These are phyloP conservation scores for Salicornia ramosissima DNA, from an alignment of 148 eudicot genomes.

Conservation along the genomic window DNA sequence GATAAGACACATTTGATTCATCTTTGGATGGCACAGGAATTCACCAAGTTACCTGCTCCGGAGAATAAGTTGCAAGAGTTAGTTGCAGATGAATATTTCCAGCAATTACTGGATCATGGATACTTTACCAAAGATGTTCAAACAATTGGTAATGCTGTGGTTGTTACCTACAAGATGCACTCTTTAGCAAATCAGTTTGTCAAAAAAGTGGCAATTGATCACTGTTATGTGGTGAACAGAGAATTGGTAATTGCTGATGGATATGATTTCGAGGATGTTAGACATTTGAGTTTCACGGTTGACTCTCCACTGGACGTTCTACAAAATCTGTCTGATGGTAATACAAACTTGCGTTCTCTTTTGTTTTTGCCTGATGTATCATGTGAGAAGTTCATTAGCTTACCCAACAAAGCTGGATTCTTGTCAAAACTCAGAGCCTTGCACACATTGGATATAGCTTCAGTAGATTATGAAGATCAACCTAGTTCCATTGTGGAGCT, in stretches of 20 bases:
- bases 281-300: background rate
- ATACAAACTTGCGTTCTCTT: background rate
- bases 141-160: background rate
- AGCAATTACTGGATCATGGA: background rate
- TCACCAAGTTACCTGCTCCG: background rate
- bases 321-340: background rate
- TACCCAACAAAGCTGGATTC: no score
- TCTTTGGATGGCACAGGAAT: constrained; percentile 1
- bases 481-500: background rate
- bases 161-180: background rate
- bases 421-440: no score
- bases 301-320: background rate
- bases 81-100: constrained; percentile 2
- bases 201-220: background rate
- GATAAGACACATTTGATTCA: background rate
- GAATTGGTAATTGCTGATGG: background rate
- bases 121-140: background rate
- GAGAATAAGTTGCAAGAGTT: background rate
- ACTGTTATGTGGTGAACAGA: no score
- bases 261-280: background rate
- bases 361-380: background rate
- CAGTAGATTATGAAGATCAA: background rate
- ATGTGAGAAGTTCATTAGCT: no score
- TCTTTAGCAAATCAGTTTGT: background rate
- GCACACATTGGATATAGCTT: background rate